Base-by-base conservation (phyloP, 2,329 filamentous ascomycete genomes). In the Fusarium illudens region DNA sequence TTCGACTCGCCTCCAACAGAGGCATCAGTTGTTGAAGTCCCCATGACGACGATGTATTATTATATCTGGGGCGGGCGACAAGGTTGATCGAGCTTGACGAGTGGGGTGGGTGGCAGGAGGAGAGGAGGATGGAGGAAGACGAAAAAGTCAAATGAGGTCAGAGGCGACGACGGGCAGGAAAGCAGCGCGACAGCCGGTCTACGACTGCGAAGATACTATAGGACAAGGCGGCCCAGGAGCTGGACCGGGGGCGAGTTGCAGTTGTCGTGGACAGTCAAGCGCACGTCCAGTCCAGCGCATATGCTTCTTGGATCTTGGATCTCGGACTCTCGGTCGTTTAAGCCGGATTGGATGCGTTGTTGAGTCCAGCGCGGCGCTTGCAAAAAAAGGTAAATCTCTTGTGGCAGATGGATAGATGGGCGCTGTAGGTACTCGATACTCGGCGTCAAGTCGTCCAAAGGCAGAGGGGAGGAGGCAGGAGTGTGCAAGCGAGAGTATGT, bases 21-120 rank as follows among this genome's bases (percentile, higher is more conserved):
- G 68, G 78, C 73, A 76, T 77, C 76, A 69, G 75, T 75, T 71
- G 80, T 75, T 70, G 82, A 79, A 78, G 80, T 80, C 75, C 78
- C 83, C 82, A 81, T 81, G 81, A 81, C 79, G 79, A 84, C 80
- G 78, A 79, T 81, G 77, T 81, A 81, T 78, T 81, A 81, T 78
- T 79, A 78, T 78, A 77, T 75, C 71, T 74, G 71, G 73, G 64
- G 71, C 68, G 65, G 71, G 66, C 65, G 67, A 68, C 62, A 73
- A 73, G 67, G 67, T 71, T 74, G 67, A 70, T 62, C 53, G 54
- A 58, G 64, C 67, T 68, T 65, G 71, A 72, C 72, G 75, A 70
- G 73, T 68, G 75, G 71, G 71, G 72, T 72, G 71, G 70, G 68
- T 68, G 71, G 64, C 58, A 72, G 71, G 58, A 71, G 70, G 66